Evolutionary conservation across 1,139 yeast species (phyloP).

Genomic region (Yarrowia galli): DNA sequence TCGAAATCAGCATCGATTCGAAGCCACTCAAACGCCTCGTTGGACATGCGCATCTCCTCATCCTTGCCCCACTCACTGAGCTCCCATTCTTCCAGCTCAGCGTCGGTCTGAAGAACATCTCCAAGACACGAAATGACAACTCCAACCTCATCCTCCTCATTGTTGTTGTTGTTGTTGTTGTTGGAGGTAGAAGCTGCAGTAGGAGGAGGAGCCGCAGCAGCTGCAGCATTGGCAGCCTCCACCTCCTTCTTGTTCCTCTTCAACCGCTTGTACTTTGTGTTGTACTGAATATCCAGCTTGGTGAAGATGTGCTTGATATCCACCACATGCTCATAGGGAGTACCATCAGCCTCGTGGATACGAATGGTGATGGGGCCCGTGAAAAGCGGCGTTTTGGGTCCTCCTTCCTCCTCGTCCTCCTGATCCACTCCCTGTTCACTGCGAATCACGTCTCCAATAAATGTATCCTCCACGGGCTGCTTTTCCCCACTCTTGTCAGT

Average conservation of each 20-base stretch:
- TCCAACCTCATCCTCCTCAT: conserved; percentile 51
- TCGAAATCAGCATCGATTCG: conserved; percentile 96
- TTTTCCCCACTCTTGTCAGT: conserved; percentile 56
- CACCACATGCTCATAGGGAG: conserved; percentile 97
- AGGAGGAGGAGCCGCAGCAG: conserved; percentile 41
- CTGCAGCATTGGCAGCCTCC: conserved; percentile 44
- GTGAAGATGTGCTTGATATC: conserved; percentile 86
- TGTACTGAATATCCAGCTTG: conserved; percentile 90
- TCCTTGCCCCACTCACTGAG: conserved; percentile 75
- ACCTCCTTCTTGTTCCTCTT: conserved; percentile 67
- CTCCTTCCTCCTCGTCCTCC: conserved; percentile 40
- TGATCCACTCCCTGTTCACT: conserved; percentile 46
- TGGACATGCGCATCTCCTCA: conserved; percentile 70
- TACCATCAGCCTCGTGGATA: conserved; percentile 98
- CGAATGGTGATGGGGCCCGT: conserved; percentile 94
- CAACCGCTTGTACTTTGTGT: conserved; percentile 81
- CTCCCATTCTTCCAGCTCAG: conserved; percentile 74
- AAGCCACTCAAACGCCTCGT: conserved; percentile 97
- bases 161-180: conserved; percentile 36
- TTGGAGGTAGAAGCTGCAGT: conserved; percentile 34
- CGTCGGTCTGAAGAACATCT: conserved; percentile 68
- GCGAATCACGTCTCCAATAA: conserved; percentile 54
- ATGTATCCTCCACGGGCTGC: conserved; percentile 50
- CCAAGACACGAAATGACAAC: conserved; percentile 72
- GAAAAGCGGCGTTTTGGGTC: conserved; percentile 45